phyloP scores from a whole-genome alignment of 306 rosid species.

The Ziziphus jujuba region DNA sequence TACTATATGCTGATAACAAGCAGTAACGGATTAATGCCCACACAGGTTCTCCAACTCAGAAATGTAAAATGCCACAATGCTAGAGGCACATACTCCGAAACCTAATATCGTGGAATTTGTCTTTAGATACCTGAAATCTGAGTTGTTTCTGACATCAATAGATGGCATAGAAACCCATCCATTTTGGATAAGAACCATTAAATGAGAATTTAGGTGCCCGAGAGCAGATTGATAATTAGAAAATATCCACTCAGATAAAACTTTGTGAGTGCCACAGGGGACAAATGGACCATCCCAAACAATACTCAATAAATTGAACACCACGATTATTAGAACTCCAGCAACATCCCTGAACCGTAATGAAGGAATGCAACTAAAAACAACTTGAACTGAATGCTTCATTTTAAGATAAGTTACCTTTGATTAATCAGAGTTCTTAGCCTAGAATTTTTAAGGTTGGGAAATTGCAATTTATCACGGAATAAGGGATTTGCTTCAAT shows the following conservation, averaged over 20 bases:
- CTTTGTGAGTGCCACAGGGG: neutral
- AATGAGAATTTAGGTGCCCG: too few relatives aligned
- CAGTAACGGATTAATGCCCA: constrained; percentile 2
- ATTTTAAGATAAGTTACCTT: constrained; percentile 48
- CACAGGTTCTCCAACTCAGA: constrained; percentile 3
- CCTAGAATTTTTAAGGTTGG: constrained; percentile 91
- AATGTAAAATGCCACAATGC: constrained; percentile 1
- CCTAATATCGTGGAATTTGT: too few relatives aligned
- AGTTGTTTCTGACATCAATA: too few relatives aligned
- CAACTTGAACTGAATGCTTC: neutral
- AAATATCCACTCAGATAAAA: neutral
- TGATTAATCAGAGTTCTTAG: constrained; percentile 93
- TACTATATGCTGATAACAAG: constrained; percentile 5
- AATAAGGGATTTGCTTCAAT: constrained; percentile 95
- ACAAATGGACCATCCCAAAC: constrained; percentile 9
- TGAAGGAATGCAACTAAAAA: constrained; percentile 3
- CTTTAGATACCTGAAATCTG: too few relatives aligned
- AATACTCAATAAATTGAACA: constrained; percentile 3
- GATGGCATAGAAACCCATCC: too few relatives aligned
- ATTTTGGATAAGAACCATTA: too few relatives aligned
- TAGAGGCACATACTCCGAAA: neutral
- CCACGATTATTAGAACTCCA: neutral
- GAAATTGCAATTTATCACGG: constrained; percentile 96
- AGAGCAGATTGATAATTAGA: too few relatives aligned
- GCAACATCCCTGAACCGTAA: constrained; percentile 13